phyloP scores from a whole-genome alignment of 306 rosid species.

The Quercus berberidifolia region DNA sequence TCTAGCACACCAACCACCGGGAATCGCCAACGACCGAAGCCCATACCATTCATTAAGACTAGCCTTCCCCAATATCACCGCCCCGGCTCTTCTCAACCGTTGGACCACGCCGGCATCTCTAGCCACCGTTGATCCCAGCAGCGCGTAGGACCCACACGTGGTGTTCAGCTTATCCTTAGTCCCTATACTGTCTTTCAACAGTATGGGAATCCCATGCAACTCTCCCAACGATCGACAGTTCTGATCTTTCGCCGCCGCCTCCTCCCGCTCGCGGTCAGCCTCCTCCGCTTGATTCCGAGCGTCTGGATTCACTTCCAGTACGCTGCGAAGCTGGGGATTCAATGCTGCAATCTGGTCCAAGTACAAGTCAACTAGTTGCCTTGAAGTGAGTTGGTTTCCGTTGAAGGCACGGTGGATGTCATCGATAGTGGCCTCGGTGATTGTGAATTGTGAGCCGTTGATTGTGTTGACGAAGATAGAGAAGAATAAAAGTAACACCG shows the following conservation, averaged over 20 bases:
- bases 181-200: conserved; percentile 56
- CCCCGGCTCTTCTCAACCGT: conserved; percentile 49
- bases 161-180: conserved; percentile 54
- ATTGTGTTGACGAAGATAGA: background rate
- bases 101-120: conserved; percentile 55
- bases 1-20: conserved; percentile 51
- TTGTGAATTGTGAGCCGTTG: conserved; percentile 16
- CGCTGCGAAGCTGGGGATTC: conserved; percentile 53
- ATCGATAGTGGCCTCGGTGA: conserved; percentile 49
- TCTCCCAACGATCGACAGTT: background rate
- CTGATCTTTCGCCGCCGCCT: background rate
- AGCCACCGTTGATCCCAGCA: conserved; percentile 51
- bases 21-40: conserved; percentile 21
- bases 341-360: conserved; percentile 27
- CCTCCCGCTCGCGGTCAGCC: conserved; percentile 43
- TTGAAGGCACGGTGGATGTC: conserved; percentile 49
- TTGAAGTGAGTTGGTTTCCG: conserved; percentile 37
- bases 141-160: conserved; percentile 54
- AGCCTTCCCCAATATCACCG: conserved; percentile 60
- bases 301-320: conserved; percentile 66
- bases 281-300: conserved; percentile 49
- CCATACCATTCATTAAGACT: conserved; percentile 50
- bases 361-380: conserved; percentile 47
- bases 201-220: conserved; percentile 61
- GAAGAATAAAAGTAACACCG: background rate